Conservation (phyloP, 371 early-diverging fungal species). For the Apophysomyces ossiformis region DNA sequence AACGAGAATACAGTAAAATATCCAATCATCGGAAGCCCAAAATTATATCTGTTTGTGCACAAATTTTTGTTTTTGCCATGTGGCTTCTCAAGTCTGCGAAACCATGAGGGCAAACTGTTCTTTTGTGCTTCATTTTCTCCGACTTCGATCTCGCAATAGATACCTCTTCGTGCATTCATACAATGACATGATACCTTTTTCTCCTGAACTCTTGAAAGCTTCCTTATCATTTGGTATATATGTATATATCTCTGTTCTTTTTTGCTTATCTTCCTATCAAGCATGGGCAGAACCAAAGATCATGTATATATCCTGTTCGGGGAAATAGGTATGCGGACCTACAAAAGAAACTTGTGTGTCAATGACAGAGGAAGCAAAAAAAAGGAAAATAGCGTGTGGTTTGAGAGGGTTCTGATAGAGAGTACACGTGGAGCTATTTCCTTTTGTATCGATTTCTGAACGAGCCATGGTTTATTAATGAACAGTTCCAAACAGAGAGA, state of each 20-base stretch:
- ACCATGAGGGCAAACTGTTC: conserved; percentile 1
- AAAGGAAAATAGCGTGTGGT: conserved; percentile 9
- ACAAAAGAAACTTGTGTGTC: not conserved
- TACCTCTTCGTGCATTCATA: not conserved
- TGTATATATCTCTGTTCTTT: not conserved
- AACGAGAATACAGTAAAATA: not conserved
- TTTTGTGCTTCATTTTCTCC: conserved; percentile 3
- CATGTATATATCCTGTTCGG: not conserved
- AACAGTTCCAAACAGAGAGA: not conserved
- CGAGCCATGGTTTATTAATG: conserved; percentile 10
- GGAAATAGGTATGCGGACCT: not conserved
- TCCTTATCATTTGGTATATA: not conserved
- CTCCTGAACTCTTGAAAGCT: not conserved
- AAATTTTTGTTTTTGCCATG: conserved; percentile 3
- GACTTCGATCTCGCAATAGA: conserved; percentile 2
- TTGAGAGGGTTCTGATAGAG: not conserved
- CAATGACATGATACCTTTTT: not conserved
- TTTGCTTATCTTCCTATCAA: not conserved
- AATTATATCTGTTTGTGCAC: not conserved
- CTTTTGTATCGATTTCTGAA: conserved; percentile 5
- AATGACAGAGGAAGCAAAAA: conserved; percentile 6
- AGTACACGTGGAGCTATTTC: conserved; percentile 1
- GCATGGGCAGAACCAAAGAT: not conserved
- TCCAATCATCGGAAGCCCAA: not conserved
- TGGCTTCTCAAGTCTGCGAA: conserved; percentile 7